Conservation (phyloP, 306 rosid genomes). For the Mimosa bimucronata region DNA sequence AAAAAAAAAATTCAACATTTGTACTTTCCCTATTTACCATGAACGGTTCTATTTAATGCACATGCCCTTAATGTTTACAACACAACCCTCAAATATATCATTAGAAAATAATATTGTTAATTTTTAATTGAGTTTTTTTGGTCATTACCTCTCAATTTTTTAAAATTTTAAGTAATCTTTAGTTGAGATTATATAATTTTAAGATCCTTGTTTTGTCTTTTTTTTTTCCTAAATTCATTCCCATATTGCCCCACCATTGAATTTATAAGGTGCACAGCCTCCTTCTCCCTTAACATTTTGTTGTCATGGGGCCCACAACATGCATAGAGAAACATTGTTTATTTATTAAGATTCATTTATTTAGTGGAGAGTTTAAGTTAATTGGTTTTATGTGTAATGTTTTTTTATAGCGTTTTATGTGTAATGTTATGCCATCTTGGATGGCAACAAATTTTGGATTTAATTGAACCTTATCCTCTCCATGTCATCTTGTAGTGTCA, state of each 20-base stretch:
- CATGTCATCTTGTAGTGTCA: neutral
- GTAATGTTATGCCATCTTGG: neutral
- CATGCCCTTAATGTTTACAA: neutral
- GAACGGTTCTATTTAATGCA: neutral
- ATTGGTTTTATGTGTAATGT: neutral
- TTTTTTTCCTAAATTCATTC: neutral
- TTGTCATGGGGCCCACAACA: neutral
- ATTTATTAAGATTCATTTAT: neutral
- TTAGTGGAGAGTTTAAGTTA: neutral
- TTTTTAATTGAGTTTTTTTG: neutral
- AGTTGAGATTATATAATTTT: neutral
- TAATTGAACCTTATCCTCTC: neutral
- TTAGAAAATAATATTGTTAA: neutral
- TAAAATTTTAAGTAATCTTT: neutral
- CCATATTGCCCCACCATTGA: neutral
- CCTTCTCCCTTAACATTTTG: neutral
- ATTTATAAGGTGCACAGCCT: neutral
- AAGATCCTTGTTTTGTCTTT: neutral
- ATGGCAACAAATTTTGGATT: neutral
- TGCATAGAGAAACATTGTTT: neutral
- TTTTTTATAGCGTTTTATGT: too few relatives aligned
- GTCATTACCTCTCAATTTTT: neutral
- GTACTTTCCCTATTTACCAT: neutral
- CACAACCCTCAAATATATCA: neutral
- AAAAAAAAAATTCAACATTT: neutral